A percentile compares a stretch with the other conserved stretches of the same genome.
These are phyloP conservation scores for Daucus carota DNA, from an alignment of 129 eudicot genomes.

Conservation along the genomic window DNA sequence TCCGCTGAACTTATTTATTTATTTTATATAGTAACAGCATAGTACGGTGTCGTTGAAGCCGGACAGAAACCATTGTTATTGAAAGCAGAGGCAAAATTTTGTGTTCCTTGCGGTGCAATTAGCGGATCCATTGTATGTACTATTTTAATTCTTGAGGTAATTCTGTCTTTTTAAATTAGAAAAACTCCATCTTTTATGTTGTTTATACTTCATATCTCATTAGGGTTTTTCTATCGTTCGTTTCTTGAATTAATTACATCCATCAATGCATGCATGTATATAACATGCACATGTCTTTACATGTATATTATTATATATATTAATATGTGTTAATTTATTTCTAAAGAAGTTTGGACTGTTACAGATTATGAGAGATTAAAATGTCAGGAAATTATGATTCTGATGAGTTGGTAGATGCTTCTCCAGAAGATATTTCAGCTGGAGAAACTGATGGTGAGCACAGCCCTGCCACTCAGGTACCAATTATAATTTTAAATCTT, in stretches of 20 bases:
- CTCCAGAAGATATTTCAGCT: slow-evolving; percentile 22
- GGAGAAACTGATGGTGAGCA: slow-evolving; percentile 12
- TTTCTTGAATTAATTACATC: neutral
- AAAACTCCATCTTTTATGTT: neutral
- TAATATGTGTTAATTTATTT: neutral
- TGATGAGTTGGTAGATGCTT: slow-evolving; percentile 32
- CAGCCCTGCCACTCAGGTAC: slow-evolving; percentile 35
- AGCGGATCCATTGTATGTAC: slow-evolving; percentile 13
- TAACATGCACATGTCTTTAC: neutral
- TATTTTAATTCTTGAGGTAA: neutral
- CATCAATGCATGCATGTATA: neutral
- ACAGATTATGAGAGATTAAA: slow-evolving; percentile 26
- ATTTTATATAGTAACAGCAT: no score
- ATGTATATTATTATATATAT: neutral
- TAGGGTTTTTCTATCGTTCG: neutral
- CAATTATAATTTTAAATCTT: neutral
- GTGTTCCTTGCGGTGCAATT: slow-evolving; percentile 1
- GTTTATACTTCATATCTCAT: neutral
- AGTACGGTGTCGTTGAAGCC: no score
- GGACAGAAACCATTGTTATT: no score
- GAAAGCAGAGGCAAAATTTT: no score
- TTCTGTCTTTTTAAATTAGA: no score
- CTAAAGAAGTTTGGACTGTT: neutral
- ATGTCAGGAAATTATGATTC: slow-evolving; percentile 52
- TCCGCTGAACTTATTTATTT: no score